Evolutionary conservation across 208 protist species (phyloP).

Genomic region (Trypanosoma theileri): DNA sequence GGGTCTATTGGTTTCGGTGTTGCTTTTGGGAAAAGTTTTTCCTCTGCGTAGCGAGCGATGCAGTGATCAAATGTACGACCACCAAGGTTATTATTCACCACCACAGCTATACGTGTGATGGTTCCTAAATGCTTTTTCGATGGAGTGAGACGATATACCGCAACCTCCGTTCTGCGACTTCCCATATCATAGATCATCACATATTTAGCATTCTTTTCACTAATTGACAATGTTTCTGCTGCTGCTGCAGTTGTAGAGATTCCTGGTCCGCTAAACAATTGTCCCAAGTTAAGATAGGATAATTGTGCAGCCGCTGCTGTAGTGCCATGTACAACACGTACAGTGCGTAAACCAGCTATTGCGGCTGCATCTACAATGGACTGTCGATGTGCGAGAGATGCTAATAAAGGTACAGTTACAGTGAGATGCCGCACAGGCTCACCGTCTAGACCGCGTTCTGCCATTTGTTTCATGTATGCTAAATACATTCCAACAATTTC

Average conservation of each 20-base stretch:
- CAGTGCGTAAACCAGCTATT: slow-evolving; percentile 74
- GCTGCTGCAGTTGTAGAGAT: too few relatives aligned
- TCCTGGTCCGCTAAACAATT: slow-evolving; percentile 32
- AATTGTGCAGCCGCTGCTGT: slow-evolving; percentile 77
- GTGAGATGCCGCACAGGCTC: slow-evolving; percentile 56
- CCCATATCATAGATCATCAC: slow-evolving; percentile 91
- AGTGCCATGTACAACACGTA: slow-evolving; percentile 81
- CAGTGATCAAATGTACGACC: slow-evolving; percentile 86
- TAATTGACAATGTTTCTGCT: not conserved
- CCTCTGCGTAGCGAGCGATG: slow-evolving; percentile 82
- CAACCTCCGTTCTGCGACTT: slow-evolving; percentile 66
- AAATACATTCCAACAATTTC: slow-evolving; percentile 90
- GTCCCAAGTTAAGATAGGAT: slow-evolving; percentile 45
- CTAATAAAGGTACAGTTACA: slow-evolving; percentile 72
- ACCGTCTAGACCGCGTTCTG: slow-evolving; percentile 41
- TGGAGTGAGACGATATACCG: slow-evolving; percentile 55
- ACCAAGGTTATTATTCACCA: slow-evolving; percentile 65
- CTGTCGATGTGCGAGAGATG: slow-evolving; percentile 74
- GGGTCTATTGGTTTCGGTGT: slow-evolving; percentile 23
- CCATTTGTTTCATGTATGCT: slow-evolving; percentile 58
- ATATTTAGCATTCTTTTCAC: slow-evolving; percentile 21
- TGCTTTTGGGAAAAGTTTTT: slow-evolving; percentile 41
- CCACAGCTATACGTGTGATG: slow-evolving; percentile 47
- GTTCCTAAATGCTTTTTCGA: slow-evolving; percentile 9
- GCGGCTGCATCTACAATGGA: slow-evolving; percentile 87